These are phyloP conservation scores for Annulohypoxylon maeteangense DNA, from an alignment of 495 filamentous ascomycete genomes.

Conservation along the genomic window DNA sequence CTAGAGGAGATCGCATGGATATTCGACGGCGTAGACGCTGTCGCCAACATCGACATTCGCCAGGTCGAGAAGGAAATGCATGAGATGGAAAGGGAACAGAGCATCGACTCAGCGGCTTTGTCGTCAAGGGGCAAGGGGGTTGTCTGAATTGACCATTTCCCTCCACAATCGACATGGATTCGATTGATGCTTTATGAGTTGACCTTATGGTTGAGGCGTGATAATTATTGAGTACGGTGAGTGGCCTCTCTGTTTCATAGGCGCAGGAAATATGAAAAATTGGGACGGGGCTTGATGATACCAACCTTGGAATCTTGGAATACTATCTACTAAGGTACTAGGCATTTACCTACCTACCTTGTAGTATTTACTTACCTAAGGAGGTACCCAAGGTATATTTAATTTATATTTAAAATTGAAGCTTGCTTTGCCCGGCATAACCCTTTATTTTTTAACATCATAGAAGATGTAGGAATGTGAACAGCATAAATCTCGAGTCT, in stretches of 20 bases:
- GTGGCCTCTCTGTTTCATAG: background rate
- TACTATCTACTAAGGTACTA: no score
- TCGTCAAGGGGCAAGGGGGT: constrained; percentile 27
- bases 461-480: no score
- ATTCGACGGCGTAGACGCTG: constrained; percentile 68
- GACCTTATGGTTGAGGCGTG: constrained; percentile 6
- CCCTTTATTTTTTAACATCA: no score
- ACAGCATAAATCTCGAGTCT: no score
- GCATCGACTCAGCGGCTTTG: constrained; percentile 33
- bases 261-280: constrained; percentile 23
- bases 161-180: background rate
- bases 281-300: background rate
- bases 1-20: constrained; percentile 71
- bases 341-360: no score
- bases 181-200: constrained; percentile 12
- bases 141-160: background rate
- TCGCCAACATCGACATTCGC: constrained; percentile 60
- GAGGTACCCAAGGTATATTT: no score
- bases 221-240: background rate
- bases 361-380: no score
- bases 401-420: no score
- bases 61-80: constrained; percentile 62
- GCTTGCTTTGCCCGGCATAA: no score
- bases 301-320: no score
- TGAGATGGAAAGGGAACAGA: constrained; percentile 49